Base-by-base conservation (phyloP, 2,329 filamentous ascomycete species). In the Falciphora oryzae region DNA sequence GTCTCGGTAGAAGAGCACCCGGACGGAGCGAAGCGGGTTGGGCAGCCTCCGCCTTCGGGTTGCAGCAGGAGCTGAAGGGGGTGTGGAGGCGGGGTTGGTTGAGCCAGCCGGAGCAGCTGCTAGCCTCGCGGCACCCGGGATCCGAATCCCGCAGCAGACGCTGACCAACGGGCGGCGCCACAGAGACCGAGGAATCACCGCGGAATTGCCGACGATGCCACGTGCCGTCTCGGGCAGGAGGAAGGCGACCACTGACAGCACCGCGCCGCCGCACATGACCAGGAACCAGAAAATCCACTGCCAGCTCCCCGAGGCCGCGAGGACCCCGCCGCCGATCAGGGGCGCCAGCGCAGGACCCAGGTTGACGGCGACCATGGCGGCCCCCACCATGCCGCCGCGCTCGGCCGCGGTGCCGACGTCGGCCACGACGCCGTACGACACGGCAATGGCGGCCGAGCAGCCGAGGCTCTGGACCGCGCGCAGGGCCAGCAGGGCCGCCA, bases 341-440 rank as follows among this genome's bases (percentile, higher is more conserved):
- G 85, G 84, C 0, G 80, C 77, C 38, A 79, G 62, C 0, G 75
- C 73, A 8, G 76, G 75, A 6, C 70, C 76, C 57, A 86, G 70
- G 5, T 83, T 76, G 2, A 75, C 68, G 59, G 75, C 80, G 44
- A 75, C 74, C 65, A 77, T 78, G 62, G 78, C 79, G 67, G 77
- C 79, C 28, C 78, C 81, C 59, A 87, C 79, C 69, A 83, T 83
- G 7, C 77, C 75, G 22, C 84, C 84, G 63, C 87, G 76, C 70
- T 89, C 85, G 0, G 80, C 79, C 2, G 79, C 78, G 0, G 84
- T 85, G 1, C 80, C 79, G 13, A 87, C 74, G 67, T 89, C 86
- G 53, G 61, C 44, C 44, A 62, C 50, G 44, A 62, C 44, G 8
- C 61, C 61, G 53, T 63, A 63, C n/a, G 61, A 27, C 29, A 57